Conservation (phyloP, 768 basidiomycete species). For the Pleurotus pulmonarius region DNA sequence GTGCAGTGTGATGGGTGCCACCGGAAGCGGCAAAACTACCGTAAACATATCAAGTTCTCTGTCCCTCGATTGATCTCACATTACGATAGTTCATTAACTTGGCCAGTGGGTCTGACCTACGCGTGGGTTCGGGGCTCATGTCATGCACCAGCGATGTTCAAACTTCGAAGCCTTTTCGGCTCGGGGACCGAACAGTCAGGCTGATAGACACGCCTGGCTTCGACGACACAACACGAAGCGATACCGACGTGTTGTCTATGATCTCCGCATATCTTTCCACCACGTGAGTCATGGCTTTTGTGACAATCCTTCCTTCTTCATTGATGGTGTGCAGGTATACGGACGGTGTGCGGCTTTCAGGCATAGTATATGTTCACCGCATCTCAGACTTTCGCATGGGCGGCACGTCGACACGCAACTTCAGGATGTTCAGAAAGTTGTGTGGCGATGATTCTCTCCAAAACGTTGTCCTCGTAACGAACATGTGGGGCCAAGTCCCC, state of each 20-base stretch:
- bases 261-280: constrained; percentile 29
- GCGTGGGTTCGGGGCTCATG: constrained; percentile 20
- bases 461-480: constrained; percentile 47
- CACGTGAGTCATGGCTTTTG: constrained; percentile 13
- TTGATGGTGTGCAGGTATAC: constrained; percentile 10
- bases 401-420: constrained; percentile 38
- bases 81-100: constrained; percentile 36
- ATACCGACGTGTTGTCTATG: constrained; percentile 33
- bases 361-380: constrained; percentile 48
- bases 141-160: constrained; percentile 35
- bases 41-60: background rate
- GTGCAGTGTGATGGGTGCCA: constrained; percentile 12
- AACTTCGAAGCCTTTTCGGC: constrained; percentile 21
- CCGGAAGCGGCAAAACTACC: constrained; percentile 17
- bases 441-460: constrained; percentile 41
- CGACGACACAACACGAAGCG: constrained; percentile 30
- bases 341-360: constrained; percentile 22
- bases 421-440: constrained; percentile 42
- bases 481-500: constrained; percentile 40
- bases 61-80: background rate
- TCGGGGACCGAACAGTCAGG: constrained; percentile 26
- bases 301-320: background rate
- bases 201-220: constrained; percentile 36
- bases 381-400: constrained; percentile 50
- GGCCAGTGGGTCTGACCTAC: constrained; percentile 29